These are phyloP conservation scores for Panicum virgatum DNA, from an alignment of 202 grass and related monocot species.

Conservation along the genomic window DNA sequence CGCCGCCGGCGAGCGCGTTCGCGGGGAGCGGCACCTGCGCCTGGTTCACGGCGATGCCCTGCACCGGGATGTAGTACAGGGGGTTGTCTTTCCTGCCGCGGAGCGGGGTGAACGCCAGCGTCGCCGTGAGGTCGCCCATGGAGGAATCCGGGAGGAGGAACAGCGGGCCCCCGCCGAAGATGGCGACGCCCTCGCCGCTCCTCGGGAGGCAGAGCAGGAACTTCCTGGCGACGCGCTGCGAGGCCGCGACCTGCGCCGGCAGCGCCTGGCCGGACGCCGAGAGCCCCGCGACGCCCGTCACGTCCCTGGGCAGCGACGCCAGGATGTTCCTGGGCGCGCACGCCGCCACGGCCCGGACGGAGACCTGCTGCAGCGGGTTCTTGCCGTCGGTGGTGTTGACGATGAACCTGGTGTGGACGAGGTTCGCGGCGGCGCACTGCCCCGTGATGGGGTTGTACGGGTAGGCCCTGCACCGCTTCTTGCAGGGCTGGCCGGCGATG, in stretches of 20 bases:
- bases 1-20: constrained; percentile 38
- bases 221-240: constrained; percentile 29
- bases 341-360: constrained; percentile 28
- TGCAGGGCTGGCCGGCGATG: neutral
- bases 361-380: constrained; percentile 14
- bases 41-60: constrained; percentile 27
- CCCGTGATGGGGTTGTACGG: constrained; percentile 44
- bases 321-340: constrained; percentile 33
- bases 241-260: constrained; percentile 34
- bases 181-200: constrained; percentile 19
- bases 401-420: constrained; percentile 8
- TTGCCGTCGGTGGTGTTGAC: constrained; percentile 40
- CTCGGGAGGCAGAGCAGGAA: constrained; percentile 50
- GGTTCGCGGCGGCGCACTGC: constrained; percentile 33
- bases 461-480: constrained; percentile 22
- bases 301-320: neutral
- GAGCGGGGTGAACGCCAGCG: constrained; percentile 47
- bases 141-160: constrained; percentile 4
- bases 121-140: constrained; percentile 5
- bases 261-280: constrained; percentile 14
- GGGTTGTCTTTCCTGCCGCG: constrained; percentile 34
- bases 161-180: constrained; percentile 49
- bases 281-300: constrained; percentile 44
- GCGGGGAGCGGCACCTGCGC: neutral
- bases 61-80: constrained; percentile 39